Evolutionary conservation across 306 rosid genomes (phyloP), one percentile per base, ranked within the genome.

Genomic region (Spatholobus suberectus): DNA sequence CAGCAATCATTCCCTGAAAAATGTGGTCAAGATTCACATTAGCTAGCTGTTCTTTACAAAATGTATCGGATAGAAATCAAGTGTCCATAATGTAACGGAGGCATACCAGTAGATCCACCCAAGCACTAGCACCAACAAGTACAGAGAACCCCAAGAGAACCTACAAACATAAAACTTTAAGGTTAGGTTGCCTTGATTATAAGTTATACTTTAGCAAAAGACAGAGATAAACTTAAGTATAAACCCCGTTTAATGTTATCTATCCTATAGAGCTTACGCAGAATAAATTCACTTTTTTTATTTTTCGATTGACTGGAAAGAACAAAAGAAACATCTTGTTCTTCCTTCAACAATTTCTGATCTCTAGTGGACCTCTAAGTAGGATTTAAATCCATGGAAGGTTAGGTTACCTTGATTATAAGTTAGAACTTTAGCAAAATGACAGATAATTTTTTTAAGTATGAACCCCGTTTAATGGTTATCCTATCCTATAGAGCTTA

Each of bases 41-140:
- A 81, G 76, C 20, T 29, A 59, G 18, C 41, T 17, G 34, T 65
- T 62, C 43, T 40, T 59, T 21, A 57, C 69, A 20, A 67, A 62
- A 41, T 24, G 51, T 20, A 17, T 17, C n/a, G 34, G 5, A 57
- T 4, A 80, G 81, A 67, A 37, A 79, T 81, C 73, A 81, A 70
- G 40, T 84, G 20, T n/a, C 44, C 37, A 11, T 8, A 76, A 46
- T 51, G 37, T 58, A 44, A 44, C 18, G 43, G 63, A 67, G 57
- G 77, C 94, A 63, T 52, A 96, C 99, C 98, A 96, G 86, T 66
- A 96, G 85, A 87, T 96, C 99, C 77, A 96, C 99, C 95, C 98
- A 96, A 23, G 97, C 96, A 79, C 99, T 93, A 38, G 99, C 97
- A 71, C 99, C 99, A 58, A 96, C 99, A 76, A 96, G 94, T 18